These are phyloP conservation scores for Martensiomyces pterosporus DNA, from an alignment of 192 early-diverging fungal genomes.

Conservation along the genomic window DNA sequence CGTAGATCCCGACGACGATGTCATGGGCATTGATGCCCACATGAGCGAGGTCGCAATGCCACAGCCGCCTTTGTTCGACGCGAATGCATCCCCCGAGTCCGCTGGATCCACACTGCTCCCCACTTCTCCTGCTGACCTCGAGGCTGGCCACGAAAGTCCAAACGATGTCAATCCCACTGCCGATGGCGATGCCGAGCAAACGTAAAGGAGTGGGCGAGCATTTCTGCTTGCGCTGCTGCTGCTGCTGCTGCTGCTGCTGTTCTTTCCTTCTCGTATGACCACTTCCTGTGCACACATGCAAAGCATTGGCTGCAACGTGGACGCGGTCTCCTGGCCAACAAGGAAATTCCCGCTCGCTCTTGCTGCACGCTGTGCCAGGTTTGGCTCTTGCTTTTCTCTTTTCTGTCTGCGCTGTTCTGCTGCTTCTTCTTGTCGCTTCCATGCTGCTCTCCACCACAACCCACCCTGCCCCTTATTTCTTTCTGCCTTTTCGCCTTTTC, in stretches of 20 bases:
- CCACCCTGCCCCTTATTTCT: too few species aligned
- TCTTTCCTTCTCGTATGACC: background rate
- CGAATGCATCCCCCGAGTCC: slow-evolving; percentile 2
- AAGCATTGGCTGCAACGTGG: too few species aligned
- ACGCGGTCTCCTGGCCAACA: too few species aligned
- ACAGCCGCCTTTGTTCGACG: background rate
- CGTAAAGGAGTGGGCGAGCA: too few species aligned
- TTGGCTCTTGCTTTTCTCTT: too few species aligned
- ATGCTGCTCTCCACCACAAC: background rate
- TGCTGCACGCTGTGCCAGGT: too few species aligned
- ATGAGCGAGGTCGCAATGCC: slow-evolving; percentile 8
- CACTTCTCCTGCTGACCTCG: background rate
- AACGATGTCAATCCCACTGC: background rate
- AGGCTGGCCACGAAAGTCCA: too few species aligned
- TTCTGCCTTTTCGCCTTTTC: slow-evolving; percentile 5
- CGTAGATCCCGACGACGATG: slow-evolving; percentile 1
- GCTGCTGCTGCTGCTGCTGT: too few species aligned
- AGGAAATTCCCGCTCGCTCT: too few species aligned
- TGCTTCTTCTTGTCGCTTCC: background rate
- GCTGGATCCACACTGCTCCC: background rate
- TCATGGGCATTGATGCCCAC: slow-evolving; percentile 5
- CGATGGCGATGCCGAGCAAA: too few species aligned
- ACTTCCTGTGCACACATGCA: too few species aligned
- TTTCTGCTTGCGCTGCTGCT: background rate
- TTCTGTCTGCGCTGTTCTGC: background rate